These are phyloP conservation scores for Paraurostyla sp. DNA, from an alignment of 73 alveolate species.

Conservation along the genomic window DNA sequence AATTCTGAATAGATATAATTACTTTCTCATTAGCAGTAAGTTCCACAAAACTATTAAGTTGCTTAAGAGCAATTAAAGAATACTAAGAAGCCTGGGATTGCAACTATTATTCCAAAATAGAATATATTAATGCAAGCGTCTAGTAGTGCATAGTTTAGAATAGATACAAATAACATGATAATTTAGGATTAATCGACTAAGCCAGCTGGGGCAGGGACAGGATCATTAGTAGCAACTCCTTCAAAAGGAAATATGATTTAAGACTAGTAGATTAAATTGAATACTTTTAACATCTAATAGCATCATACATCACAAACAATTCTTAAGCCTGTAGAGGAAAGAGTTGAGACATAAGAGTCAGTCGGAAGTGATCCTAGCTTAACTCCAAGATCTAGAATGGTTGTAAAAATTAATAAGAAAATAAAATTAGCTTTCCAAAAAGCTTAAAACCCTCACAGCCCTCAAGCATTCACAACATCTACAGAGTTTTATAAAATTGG, in stretches of 20 bases:
- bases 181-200: not conserved
- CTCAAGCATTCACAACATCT: slow-evolving; percentile 16
- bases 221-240: not conserved
- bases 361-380: slow-evolving; percentile 25
- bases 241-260: not conserved
- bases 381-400: slow-evolving; percentile 38
- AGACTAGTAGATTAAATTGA: not conserved
- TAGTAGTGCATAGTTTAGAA: no score
- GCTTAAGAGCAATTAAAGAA: not conserved
- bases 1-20: slow-evolving; percentile 20
- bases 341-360: slow-evolving; percentile 52
- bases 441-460: not conserved
- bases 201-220: not conserved
- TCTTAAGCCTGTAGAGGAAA: slow-evolving; percentile 44
- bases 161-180: no score
- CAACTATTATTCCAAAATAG: no score
- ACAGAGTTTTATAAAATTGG: slow-evolving; percentile 67
- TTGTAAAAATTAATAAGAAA: slow-evolving; percentile 26
- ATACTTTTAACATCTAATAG: not conserved
- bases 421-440: slow-evolving; percentile 1
- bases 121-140: no score
- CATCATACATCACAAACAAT: not conserved
- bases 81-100: no score
- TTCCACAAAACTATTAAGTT: no score
- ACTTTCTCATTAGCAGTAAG: no score